Evolutionary conservation across 2,329 filamentous ascomycete genomes (phyloP).

Genomic region (Graphilbum fragrans): DNA sequence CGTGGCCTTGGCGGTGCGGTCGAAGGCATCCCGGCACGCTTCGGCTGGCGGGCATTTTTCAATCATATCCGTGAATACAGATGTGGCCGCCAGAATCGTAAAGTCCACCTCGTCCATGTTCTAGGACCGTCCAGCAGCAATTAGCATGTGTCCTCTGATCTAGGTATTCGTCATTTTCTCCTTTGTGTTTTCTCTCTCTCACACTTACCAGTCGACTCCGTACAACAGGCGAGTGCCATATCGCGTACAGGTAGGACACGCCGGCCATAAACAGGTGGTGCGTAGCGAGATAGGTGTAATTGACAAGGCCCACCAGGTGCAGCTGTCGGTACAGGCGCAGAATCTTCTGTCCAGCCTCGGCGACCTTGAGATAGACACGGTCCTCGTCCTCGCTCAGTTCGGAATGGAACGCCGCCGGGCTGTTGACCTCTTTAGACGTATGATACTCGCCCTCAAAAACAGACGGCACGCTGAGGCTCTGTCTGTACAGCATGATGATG

Average conservation of each 20-base stretch:
- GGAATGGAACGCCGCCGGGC: conserved; percentile 46
- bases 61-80: conserved; percentile 80
- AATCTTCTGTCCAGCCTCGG: conserved; percentile 88
- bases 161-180: too few species aligned
- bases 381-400: conserved; percentile 76
- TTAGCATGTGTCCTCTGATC: too few species aligned
- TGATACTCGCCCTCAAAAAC: conserved; percentile 71
- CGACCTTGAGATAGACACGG: conserved; percentile 84
- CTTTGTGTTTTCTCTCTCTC: too few species aligned
- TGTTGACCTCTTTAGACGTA: conserved; percentile 51
- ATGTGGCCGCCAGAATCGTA: conserved; percentile 84
- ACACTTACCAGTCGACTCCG: conserved; percentile 74
- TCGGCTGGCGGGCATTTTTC: conserved; percentile 93
- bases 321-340: conserved; percentile 82
- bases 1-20: conserved; percentile 88
- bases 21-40: conserved; percentile 87
- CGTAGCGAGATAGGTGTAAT: conserved; percentile 90
- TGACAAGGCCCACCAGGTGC: conserved; percentile 78
- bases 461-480: conserved; percentile 75
- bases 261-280: conserved; percentile 97
- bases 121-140: conserved; percentile 26
- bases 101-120: conserved; percentile 97
- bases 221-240: conserved; percentile 90
- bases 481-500: conserved; percentile 88
- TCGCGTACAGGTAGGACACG: conserved; percentile 90